Percentiles rank a stretch among this genome's conserved stretches.
Conservation (phyloP, 371 early-diverging fungal species). For the Actinomortierella ambigua region DNA sequence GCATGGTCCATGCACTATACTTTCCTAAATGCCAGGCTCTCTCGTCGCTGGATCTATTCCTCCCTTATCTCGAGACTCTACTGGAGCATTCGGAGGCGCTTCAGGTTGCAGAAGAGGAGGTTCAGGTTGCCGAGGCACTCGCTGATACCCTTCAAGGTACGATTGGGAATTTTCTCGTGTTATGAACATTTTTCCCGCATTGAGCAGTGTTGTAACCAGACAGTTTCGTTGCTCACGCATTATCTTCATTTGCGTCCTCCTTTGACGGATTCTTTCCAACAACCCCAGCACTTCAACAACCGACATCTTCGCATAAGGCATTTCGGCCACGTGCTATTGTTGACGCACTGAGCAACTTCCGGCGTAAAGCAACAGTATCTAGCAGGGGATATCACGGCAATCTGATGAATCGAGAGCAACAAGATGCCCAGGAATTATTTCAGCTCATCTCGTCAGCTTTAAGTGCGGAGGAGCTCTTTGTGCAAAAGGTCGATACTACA, state of each 20-base stretch:
- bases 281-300: constrained; percentile 57
- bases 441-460: constrained; percentile 84
- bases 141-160: constrained; percentile 56
- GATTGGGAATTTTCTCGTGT: background rate
- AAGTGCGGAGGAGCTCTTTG: constrained; percentile 65
- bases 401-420: constrained; percentile 73
- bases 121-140: constrained; percentile 66
- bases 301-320: constrained; percentile 43
- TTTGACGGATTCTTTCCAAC: too few relatives aligned
- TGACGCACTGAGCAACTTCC: constrained; percentile 60
- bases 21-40: constrained; percentile 42
- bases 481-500: constrained; percentile 20
- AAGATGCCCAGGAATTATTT: constrained; percentile 96
- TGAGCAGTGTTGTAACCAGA: too few relatives aligned
- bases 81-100: constrained; percentile 52
- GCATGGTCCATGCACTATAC: too few relatives aligned
- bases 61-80: constrained; percentile 51
- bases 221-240: too few relatives aligned
- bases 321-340: constrained; percentile 63
- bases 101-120: constrained; percentile 44
- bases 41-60: constrained; percentile 54
- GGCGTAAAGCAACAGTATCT: constrained; percentile 52
- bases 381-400: constrained; percentile 35
- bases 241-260: too few relatives aligned
- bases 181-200: background rate